These are phyloP conservation scores for Avena sativa DNA, from an alignment of 176 grass and related monocot species.

Conservation along the genomic window DNA sequence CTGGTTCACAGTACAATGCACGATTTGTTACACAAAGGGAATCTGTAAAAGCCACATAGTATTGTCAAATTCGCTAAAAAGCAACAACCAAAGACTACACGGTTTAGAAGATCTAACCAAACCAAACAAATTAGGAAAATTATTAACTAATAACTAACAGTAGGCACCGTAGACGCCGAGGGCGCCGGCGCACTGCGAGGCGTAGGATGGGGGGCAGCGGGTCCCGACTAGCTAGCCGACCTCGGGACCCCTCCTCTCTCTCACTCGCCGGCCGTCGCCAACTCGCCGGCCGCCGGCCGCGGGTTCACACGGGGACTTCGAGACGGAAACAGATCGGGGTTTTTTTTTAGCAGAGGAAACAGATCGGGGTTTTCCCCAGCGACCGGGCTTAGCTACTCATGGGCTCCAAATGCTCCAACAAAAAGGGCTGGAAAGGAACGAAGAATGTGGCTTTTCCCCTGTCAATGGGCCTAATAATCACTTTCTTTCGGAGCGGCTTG, in stretches of 20 bases:
- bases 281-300: not conserved
- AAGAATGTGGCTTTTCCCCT: no score
- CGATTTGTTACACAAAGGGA: not conserved
- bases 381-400: not conserved
- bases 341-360: no score
- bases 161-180: not conserved
- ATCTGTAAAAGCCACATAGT: not conserved
- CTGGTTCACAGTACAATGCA: not conserved
- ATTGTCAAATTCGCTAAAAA: not conserved
- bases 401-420: not conserved
- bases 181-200: not conserved
- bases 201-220: not conserved
- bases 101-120: not conserved
- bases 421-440: not conserved
- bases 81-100: not conserved
- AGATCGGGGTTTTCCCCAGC: no score
- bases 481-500: no score
- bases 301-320: not conserved
- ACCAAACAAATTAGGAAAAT: not conserved
- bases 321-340: not conserved
- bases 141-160: not conserved
- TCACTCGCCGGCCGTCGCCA: not conserved
- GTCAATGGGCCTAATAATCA: no score
- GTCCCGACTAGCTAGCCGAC: not conserved
- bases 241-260: not conserved